Percentiles rank a stretch among this genome's conserved stretches.
Evolutionary conservation across 2,329 filamentous ascomycete genomes (phyloP).

Genomic region (Pyrenophora seminiperda): DNA sequence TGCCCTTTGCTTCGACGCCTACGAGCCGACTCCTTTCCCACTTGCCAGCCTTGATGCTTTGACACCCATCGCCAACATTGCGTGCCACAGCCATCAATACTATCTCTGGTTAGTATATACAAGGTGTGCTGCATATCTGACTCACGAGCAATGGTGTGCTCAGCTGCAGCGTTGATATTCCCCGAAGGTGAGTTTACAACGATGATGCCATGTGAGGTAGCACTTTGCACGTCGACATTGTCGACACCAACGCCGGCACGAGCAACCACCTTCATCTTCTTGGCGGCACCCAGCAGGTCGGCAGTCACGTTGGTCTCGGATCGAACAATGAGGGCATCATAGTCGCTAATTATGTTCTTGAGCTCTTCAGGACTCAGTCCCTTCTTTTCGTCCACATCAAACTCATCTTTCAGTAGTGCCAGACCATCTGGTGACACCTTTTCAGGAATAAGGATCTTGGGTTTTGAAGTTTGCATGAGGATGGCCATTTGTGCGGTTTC

Average conservation of each 20-base stretch:
- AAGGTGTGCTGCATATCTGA: neutral
- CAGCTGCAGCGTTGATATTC: slow-evolving; percentile 80
- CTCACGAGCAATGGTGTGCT: slow-evolving; percentile 69
- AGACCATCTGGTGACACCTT: slow-evolving; percentile 81
- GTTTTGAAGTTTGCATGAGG: slow-evolving; percentile 35
- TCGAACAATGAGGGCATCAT: slow-evolving; percentile 78
- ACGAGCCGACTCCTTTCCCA: slow-evolving; percentile 79
- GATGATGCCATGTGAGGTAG: slow-evolving; percentile 74
- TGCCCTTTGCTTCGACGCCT: slow-evolving; percentile 77
- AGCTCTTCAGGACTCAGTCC: slow-evolving; percentile 68
- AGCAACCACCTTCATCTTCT: slow-evolving; percentile 76
- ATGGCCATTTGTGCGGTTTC: slow-evolving; percentile 37
- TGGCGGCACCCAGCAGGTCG: slow-evolving; percentile 67
- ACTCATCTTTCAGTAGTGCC: slow-evolving; percentile 66
- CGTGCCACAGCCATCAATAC: slow-evolving; percentile 75
- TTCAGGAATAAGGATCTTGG: slow-evolving; percentile 74
- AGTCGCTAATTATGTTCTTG: slow-evolving; percentile 68
- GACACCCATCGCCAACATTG: slow-evolving; percentile 72
- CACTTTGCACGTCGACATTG: slow-evolving; percentile 76
- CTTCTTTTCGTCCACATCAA: slow-evolving; percentile 72
- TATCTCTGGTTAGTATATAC: slow-evolving; percentile 30
- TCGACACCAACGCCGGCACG: slow-evolving; percentile 80
- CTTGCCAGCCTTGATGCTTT: slow-evolving; percentile 70
- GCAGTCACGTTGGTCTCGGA: slow-evolving; percentile 82
- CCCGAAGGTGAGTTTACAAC: slow-evolving; percentile 81